Base-by-base conservation (phyloP, 2,329 filamentous ascomycete species). In the Alternaria angustiovoidea region DNA sequence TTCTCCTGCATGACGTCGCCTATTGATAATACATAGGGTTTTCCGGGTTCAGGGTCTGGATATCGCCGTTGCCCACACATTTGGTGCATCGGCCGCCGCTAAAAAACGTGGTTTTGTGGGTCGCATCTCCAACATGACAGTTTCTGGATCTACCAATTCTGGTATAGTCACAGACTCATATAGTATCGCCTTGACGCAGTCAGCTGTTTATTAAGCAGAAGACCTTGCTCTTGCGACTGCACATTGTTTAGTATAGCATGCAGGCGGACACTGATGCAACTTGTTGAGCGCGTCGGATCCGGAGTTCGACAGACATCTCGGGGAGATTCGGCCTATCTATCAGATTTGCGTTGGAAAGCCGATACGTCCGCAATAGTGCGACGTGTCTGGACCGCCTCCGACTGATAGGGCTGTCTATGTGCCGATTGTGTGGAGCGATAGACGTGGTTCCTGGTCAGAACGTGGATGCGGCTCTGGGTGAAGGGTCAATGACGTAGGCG, bases 1-100 rank as follows among this genome's bases (percentile, higher is more conserved):
- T 67, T 61, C 51, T 53, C 38, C n/a, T 38, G 48, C 48, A 68
- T 69, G 68, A 69, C 67, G 68, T 70, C 61, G 65, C 57, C n/a
- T 14, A 51, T 65, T 59, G 60, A 51, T 61, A 63, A 60, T 62
- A 20, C 47, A 57, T 48, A 61, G 53, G 57, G 55, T 64, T 46
- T 36, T 39, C 22, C 54, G 59, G 57, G 51, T 58, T 54, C 62
- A 64, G 57, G 52, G 57, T 59, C 32, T 48, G 47, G 47, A 51
- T 57, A 47, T 62, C 60, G 54, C 55, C 60, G 55, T 57, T 16
- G 47, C 30, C 49, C 58, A 59, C 60, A 59, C 54, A 57, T 57
- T 52, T 42, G 58, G 58, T 20, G 46, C 48, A 51, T 61, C 26
- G 51, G 26, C 64, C 66, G 61, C 59, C 64, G 51, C 64, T 69